phyloP scores from a whole-genome alignment of 176 grass and related monocot genomes.

The Aegilops sharonensis region DNA sequence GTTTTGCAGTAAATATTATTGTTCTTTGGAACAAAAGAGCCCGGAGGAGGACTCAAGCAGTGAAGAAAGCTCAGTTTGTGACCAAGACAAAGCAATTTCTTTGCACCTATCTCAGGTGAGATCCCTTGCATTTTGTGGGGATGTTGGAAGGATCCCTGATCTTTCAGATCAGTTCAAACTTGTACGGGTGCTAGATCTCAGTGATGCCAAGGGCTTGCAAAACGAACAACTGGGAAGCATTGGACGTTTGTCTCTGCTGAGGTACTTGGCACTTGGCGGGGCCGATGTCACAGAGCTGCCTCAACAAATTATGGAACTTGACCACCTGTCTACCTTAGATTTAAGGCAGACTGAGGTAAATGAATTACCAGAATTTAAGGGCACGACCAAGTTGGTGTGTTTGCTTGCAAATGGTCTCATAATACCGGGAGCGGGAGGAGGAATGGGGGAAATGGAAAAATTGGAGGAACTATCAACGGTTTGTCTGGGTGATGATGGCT shows the following conservation, averaged over 20 bases:
- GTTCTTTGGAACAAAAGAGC: neutral
- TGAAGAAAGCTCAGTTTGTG: neutral
- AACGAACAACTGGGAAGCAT: slow-evolving; percentile 9
- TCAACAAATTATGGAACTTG: slow-evolving; percentile 10
- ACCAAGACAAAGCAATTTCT: neutral
- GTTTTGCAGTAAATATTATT: neutral
- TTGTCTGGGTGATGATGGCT: neutral
- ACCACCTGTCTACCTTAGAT: slow-evolving; percentile 25
- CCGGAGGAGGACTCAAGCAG: neutral
- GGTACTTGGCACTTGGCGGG: slow-evolving; percentile 25
- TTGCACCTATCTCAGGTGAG: slow-evolving; percentile 6
- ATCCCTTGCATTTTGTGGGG: slow-evolving; percentile 9
- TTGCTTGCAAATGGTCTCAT: neutral
- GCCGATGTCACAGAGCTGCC: slow-evolving; percentile 21
- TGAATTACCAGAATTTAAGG: neutral
- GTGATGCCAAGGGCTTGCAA: neutral
- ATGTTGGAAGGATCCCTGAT: neutral
- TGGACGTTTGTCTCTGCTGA: slow-evolving; percentile 10
- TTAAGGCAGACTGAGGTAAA: slow-evolving; percentile 12
- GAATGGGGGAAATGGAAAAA: neutral
- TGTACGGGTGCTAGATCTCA: slow-evolving; percentile 32
- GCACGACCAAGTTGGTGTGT: neutral
- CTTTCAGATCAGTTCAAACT: neutral
- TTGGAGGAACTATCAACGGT: slow-evolving; percentile 35
- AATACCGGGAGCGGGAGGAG: neutral